These are phyloP conservation scores for Cladosporium sp. DNA, from an alignment of 2,329 filamentous ascomycete species.

Conservation along the genomic window DNA sequence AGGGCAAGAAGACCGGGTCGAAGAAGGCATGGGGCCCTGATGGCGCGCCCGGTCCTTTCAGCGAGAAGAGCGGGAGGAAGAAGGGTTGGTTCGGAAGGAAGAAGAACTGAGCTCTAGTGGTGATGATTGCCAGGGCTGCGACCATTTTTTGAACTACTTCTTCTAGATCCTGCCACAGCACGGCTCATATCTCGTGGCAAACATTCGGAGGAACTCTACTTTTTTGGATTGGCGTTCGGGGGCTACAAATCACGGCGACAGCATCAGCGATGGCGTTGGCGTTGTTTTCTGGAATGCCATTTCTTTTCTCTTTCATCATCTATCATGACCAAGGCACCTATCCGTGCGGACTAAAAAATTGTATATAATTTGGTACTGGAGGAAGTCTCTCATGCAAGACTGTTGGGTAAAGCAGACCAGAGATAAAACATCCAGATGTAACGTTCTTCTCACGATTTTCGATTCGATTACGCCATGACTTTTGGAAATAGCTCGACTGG, in stretches of 20 bases:
- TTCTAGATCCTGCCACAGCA: background rate
- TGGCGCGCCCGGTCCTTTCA: constrained; percentile 18
- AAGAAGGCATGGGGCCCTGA: constrained; percentile 27
- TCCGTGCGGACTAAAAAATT: background rate
- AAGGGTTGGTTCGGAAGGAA: constrained; percentile 22
- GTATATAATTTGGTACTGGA: background rate
- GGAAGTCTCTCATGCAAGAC: background rate
- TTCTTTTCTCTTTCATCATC: background rate
- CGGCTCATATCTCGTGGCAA: background rate
- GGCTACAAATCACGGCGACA: background rate
- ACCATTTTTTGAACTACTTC: background rate
- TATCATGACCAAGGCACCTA: background rate
- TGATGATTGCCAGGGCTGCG: no score
- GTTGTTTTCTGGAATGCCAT: background rate
- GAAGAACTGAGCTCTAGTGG: constrained; percentile 1
- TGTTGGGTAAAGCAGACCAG: background rate
- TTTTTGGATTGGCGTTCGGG: background rate
- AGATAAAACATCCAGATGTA: background rate
- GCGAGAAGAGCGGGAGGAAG: constrained; percentile 21
- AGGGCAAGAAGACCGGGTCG: constrained; percentile 47
- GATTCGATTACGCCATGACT: background rate
- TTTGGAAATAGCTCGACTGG: background rate
- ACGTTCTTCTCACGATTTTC: background rate
- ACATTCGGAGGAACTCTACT: background rate
- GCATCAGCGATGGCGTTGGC: constrained; percentile 11